A percentile compares a stretch with the other conserved stretches of the same genome.
Conservation (phyloP, 2,329 filamentous ascomycete species). For the Ciborinia camelliae region DNA sequence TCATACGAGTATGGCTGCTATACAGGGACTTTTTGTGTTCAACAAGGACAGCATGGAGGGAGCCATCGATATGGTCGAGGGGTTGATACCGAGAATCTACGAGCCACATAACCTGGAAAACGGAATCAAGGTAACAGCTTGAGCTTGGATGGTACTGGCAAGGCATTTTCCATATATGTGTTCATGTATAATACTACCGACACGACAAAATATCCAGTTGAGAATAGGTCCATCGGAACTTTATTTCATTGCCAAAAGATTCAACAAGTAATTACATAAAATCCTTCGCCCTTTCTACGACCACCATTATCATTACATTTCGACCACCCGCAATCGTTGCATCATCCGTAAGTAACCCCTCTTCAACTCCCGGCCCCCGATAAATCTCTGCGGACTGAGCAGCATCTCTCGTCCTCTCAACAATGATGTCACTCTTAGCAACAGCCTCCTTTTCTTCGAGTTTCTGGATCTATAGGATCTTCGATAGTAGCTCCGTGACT, state of each 20-base stretch:
- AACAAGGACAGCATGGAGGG: slow-evolving; percentile 90
- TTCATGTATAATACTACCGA: neutral
- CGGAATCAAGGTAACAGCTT: slow-evolving; percentile 17
- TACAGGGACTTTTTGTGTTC: slow-evolving; percentile 92
- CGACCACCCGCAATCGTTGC: slow-evolving; percentile 17
- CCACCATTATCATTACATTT: neutral
- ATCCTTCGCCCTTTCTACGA: neutral
- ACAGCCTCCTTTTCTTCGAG: slow-evolving; percentile 11
- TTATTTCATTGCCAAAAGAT: neutral
- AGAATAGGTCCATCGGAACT: neutral
- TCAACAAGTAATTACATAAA: neutral
- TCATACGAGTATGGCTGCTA: slow-evolving; percentile 79
- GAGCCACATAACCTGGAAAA: slow-evolving; percentile 40
- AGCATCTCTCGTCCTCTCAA: neutral
- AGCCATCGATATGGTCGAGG: slow-evolving; percentile 75
- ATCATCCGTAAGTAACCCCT: slow-evolving; percentile 28
- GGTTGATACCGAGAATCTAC: slow-evolving; percentile 56
- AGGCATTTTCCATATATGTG: neutral
- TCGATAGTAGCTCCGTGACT: slow-evolving; percentile 13
- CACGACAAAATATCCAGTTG: no score
- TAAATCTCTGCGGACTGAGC: slow-evolving; percentile 24
- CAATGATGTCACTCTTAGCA: slow-evolving; percentile 3
- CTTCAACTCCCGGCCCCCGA: slow-evolving; percentile 33
- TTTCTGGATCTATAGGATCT: neutral
- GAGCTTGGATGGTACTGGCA: neutral